These are phyloP conservation scores for Syzygium jambos DNA, from an alignment of 345 rosid genomes.

Conservation along the genomic window DNA sequence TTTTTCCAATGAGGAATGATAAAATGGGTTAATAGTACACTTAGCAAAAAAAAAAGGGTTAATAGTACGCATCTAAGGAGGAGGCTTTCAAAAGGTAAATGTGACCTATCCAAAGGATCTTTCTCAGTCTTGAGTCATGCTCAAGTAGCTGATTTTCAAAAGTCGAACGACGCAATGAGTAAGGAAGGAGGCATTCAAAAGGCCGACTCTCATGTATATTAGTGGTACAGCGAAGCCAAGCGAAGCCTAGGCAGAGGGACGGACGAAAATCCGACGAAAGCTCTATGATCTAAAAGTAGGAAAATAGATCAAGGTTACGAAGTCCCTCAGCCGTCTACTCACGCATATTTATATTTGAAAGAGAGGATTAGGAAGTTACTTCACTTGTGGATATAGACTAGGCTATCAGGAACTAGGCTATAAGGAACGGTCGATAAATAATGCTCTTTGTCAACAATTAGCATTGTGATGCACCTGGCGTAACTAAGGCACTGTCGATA, in stretches of 20 bases:
- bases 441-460: neutral
- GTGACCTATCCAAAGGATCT: neutral
- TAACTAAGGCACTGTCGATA: too few species aligned
- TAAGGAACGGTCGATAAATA: neutral
- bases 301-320: too few species aligned
- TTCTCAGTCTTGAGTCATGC: neutral
- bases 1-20: neutral
- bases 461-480: too few species aligned
- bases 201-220: neutral
- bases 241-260: neutral
- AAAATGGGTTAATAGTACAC: too few species aligned
- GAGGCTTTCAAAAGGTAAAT: neutral
- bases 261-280: neutral
- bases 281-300: neutral
- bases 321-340: neutral
- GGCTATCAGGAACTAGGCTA: neutral
- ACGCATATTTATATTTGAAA: too few species aligned
- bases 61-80: neutral
- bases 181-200: neutral
- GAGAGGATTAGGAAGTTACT: neutral
- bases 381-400: neutral
- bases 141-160: neutral
- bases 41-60: too few species aligned
- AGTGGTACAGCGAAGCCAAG: neutral
- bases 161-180: neutral